A percentile compares a stretch with the other conserved stretches of the same genome.
Conservation (phyloP, 768 basidiomycete species). For the Baorangia bicolor region DNA sequence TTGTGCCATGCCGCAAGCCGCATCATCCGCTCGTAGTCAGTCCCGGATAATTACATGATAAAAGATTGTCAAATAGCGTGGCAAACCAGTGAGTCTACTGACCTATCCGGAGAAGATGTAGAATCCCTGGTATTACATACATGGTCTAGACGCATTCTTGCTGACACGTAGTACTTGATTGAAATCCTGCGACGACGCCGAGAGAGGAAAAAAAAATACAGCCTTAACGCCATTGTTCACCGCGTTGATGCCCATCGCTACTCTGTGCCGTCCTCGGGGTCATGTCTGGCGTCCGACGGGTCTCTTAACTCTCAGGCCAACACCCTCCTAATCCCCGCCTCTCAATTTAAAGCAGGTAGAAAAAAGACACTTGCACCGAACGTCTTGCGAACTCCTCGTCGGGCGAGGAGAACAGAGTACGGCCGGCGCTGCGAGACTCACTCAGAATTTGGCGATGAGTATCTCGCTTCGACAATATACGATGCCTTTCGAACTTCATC, state of each 20-base stretch:
- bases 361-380: not conserved
- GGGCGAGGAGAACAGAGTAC: not conserved
- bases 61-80: not conserved
- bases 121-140: not conserved
- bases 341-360: not conserved
- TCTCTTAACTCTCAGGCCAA: not conserved
- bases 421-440: no score
- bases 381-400: not conserved
- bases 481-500: not conserved
- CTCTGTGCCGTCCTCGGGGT: not conserved
- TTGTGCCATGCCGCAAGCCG: conserved; percentile 6
- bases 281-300: not conserved
- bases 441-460: not conserved
- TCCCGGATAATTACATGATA: not conserved
- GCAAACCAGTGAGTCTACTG: not conserved
- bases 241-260: conserved; percentile 1
- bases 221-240: not conserved
- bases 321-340: not conserved
- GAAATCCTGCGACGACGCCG: not conserved
- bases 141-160: not conserved
- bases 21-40: not conserved
- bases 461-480: not conserved
- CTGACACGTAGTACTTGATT: not conserved
- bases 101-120: not conserved
- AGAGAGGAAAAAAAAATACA: not conserved